Evolutionary conservation across 176 grass and related monocot genomes (phyloP).

Genomic region (Avena insularis): DNA sequence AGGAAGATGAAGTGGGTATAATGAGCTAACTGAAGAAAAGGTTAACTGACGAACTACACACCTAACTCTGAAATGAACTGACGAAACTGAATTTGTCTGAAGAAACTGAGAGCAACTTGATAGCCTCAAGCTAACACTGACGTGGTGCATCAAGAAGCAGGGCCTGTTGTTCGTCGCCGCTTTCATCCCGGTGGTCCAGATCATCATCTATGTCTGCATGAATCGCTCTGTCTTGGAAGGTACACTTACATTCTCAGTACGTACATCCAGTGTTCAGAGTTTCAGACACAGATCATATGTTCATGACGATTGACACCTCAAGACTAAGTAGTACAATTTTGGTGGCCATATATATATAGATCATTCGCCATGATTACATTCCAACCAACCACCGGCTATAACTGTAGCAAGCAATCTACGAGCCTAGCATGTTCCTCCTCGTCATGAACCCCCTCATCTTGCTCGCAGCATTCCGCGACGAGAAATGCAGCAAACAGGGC

Average conservation of each 20-base stretch:
- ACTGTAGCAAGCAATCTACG: too few species aligned
- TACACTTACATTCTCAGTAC: neutral
- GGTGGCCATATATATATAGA: too few species aligned
- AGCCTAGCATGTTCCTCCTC: neutral
- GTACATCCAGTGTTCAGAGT: neutral
- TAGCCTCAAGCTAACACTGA: slow-evolving; percentile 27
- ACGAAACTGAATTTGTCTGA: too few species aligned
- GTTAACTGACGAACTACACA: too few species aligned
- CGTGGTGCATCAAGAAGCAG: slow-evolving; percentile 88
- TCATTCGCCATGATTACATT: too few species aligned
- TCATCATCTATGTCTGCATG: slow-evolving; percentile 80
- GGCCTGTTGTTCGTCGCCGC: slow-evolving; percentile 75
- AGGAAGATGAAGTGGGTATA: too few species aligned
- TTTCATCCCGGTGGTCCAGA: slow-evolving; percentile 89
- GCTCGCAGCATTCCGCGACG: neutral
- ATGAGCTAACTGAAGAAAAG: too few species aligned
- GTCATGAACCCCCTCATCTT: neutral
- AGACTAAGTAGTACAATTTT: too few species aligned
- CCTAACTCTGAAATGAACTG: too few species aligned
- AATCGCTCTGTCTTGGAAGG: slow-evolving; percentile 87
- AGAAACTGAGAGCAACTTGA: too few species aligned
- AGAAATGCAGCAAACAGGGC: neutral
- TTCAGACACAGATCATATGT: neutral
- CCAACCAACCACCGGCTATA: too few species aligned
- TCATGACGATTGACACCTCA: neutral